Evolutionary conservation across 129 eudicot species (phyloP), one percentile per base, ranked within the genome.

Genomic region (Scalesia atractyloides): DNA sequence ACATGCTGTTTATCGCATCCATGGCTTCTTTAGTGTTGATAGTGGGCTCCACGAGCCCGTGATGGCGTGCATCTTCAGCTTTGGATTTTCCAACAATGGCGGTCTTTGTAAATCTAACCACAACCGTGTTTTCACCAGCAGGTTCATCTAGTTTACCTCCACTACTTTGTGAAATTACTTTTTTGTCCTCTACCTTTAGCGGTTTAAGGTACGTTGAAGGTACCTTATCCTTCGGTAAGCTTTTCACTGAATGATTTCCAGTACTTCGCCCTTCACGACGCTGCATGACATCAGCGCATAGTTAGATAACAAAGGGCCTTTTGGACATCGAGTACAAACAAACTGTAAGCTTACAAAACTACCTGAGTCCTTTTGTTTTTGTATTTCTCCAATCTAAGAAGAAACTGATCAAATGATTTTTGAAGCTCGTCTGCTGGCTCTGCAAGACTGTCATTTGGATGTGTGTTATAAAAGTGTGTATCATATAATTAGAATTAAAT

Each of bases 31-130:
- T 90, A 17, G 90, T 94, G 87, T 90, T 94, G 53, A 94, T 83
- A 30, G 99, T 90, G 33, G 99, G 99, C 62, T 94, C 99, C 77
- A 94, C 97, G 3, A 94, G 86, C 61, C 99, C 99, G 57, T 94
- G 93, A 83, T 94, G 99, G 57, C 94, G 82, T 79, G 97, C 93
- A 88, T 90, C 89, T 86, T 94, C 98, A 66, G 93, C 91, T 69
- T 76, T 62, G 39, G 98, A 86, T 84, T 77, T 87, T 49, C 93
- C 93, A 72, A 77, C 82, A 52, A 90, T 79, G 13, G 91, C 98
- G 60, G 89, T 86, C 80, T 85, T 93, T 46, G 86, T 84, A 82
- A 94, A 88, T 63, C 84, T 92, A 58, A 75, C 85, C 69, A 92
- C 93, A 74, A 87, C 82, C 37, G 96, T 86, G 72, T 89, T 91